Evolutionary conservation across 2,329 filamentous ascomycete genomes (phyloP).

Genomic region (Mariannaea elegans): DNA sequence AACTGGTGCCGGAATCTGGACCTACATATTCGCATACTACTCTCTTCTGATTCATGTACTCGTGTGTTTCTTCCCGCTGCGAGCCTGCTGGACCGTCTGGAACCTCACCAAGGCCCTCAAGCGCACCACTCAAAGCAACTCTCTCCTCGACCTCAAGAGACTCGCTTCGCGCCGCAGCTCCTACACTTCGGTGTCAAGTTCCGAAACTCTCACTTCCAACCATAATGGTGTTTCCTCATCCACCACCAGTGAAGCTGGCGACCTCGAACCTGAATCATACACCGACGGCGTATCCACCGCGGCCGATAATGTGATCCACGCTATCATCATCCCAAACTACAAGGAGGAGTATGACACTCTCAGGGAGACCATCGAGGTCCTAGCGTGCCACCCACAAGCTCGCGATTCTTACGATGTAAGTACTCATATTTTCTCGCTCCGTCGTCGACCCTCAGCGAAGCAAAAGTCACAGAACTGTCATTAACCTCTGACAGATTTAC

Average conservation of each 20-base stretch:
- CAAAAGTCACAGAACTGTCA: neutral
- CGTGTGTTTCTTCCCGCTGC: constrained; percentile 69
- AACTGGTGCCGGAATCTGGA: constrained; percentile 59
- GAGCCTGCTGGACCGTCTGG: constrained; percentile 69
- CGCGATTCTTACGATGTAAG: constrained; percentile 74
- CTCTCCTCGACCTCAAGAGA: constrained; percentile 56
- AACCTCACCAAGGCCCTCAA: constrained; percentile 62
- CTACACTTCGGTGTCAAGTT: constrained; percentile 64
- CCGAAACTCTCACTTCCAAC: constrained; percentile 58
- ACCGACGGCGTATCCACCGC: constrained; percentile 54
- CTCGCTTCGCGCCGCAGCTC: constrained; percentile 60
- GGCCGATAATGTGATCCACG: constrained; percentile 64
- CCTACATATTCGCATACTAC: constrained; percentile 69
- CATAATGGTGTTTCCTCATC: constrained; percentile 58
- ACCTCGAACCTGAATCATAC: constrained; percentile 58
- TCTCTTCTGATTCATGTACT: constrained; percentile 71
- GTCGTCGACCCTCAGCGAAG: neutral
- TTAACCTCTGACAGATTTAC: constrained; percentile 62
- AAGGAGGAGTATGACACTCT: constrained; percentile 76
- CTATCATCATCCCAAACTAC: constrained; percentile 77
- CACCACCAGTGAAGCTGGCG: constrained; percentile 60
- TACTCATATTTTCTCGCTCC: constrained; percentile 30
- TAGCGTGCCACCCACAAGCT: constrained; percentile 73
- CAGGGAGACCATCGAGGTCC: constrained; percentile 72
- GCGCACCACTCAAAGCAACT: constrained; percentile 55